phyloP scores from a whole-genome alignment of 2,329 filamentous ascomycete genomes.

The Pseudogymnoascus sp. region DNA sequence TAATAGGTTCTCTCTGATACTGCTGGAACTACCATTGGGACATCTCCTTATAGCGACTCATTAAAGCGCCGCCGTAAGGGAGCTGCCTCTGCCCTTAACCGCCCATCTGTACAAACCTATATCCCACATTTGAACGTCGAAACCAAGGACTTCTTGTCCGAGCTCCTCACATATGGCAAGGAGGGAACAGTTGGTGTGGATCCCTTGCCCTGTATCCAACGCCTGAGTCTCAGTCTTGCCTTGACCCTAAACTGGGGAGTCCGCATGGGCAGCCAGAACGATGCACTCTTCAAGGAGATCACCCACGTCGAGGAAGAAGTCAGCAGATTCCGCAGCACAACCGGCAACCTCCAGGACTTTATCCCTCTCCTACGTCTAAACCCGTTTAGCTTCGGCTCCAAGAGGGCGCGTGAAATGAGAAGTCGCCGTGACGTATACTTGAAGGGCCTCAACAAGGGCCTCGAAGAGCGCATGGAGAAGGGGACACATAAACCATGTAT shows the following conservation, averaged over 20 bases:
- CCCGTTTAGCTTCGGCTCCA: slow-evolving; percentile 50
- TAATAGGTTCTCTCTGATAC: slow-evolving; percentile 52
- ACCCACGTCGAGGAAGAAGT: slow-evolving; percentile 55
- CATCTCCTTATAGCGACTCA: slow-evolving; percentile 56
- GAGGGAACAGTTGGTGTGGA: slow-evolving; percentile 47
- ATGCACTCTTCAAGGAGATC: slow-evolving; percentile 53
- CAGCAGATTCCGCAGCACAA: slow-evolving; percentile 50
- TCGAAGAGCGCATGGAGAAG: slow-evolving; percentile 52
- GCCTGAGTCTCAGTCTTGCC: slow-evolving; percentile 52
- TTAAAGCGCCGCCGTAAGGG: slow-evolving; percentile 57
- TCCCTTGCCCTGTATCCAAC: slow-evolving; percentile 61
- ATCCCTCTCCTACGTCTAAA: slow-evolving; percentile 51
- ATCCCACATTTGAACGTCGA: slow-evolving; percentile 54
- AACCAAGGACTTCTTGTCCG: slow-evolving; percentile 52
- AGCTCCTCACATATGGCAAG: slow-evolving; percentile 49
- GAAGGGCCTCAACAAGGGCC: slow-evolving; percentile 44
- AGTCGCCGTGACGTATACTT: slow-evolving; percentile 53
- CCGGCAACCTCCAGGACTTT: slow-evolving; percentile 53
- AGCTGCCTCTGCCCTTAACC: slow-evolving; percentile 56
- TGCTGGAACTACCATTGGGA: slow-evolving; percentile 59
- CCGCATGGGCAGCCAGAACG: slow-evolving; percentile 49
- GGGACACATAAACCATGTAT: slow-evolving; percentile 56
- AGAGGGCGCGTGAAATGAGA: slow-evolving; percentile 51
- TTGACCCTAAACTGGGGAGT: slow-evolving; percentile 60
- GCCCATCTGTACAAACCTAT: slow-evolving; percentile 54